Base-by-base conservation (phyloP, 768 basidiomycete genomes). In the Mycena vitilis region DNA sequence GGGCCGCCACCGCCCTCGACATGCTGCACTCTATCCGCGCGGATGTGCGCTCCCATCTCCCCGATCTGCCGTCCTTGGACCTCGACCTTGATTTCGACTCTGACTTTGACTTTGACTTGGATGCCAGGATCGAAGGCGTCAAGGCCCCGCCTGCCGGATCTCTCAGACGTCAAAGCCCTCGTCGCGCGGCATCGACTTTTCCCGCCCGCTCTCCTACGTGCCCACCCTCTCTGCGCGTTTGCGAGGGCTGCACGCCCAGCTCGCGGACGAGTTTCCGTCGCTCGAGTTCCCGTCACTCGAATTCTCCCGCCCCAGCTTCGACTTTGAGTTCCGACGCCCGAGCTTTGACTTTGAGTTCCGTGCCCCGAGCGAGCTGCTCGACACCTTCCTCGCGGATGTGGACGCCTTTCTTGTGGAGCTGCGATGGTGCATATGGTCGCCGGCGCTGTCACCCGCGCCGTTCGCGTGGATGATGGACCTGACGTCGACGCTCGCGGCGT, bases 11-110 rank as follows among this genome's bases (percentile, higher is more conserved):
- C n/a, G 89, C 88, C 10, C 78, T 90, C 20, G 87, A 91, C 54
- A 90, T 92, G 85, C 86, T 95, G 57, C 85, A 88, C 47, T 81
- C 85, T 57, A 91, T 94, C 51, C 87, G 91, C 56, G 82, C 85
- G 0, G 91, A 92, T 38, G 89, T 92, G 30, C 84, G 83, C 68
- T 88, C 87, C 0, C 85, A 91, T 70, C 80, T 91, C n/a, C 89
- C 89, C 3, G 86, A 84, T 76, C 66, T 66, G 22, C 42, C 82
- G 83, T 25, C 49, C 18, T n/a, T 61, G 4, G n/a, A n/a, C 0
- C 18, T 15, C 23, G 42, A 45, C 34, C 20, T 48, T 23, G 22
- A 40, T 38, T 52, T 58, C n/a, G 44, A 45, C 23, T 58, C 34
- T 20, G 82, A 84, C 70, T 77, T 84, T 13, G 79, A 75, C 51